Evolutionary conservation across 2,329 filamentous ascomycete species (phyloP).

Genomic region (Cladosporium sphaerospermum): DNA sequence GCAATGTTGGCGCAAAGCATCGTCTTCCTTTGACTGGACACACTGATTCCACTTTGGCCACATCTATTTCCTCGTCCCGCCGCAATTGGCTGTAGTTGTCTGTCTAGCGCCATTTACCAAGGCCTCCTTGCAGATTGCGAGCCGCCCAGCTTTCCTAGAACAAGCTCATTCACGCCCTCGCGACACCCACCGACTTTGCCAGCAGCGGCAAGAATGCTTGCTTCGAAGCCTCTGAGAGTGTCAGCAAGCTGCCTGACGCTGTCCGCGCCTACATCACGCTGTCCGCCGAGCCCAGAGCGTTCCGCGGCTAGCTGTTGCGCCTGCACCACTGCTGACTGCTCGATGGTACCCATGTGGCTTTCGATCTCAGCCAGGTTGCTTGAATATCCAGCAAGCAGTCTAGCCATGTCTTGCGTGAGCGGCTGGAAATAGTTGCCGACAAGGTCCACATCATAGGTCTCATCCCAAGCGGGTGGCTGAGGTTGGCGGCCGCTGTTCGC

Average conservation of each 20-base stretch:
- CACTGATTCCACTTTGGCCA: too few species aligned
- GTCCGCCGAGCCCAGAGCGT: conserved; percentile 19
- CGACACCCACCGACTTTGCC: conserved; percentile 42
- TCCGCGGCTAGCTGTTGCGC: conserved; percentile 35
- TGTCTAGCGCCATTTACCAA: not conserved
- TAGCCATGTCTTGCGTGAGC: conserved; percentile 35
- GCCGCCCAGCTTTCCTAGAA: conserved; percentile 7
- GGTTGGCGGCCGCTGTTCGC: conserved; percentile 16
- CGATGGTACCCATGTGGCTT: conserved; percentile 43
- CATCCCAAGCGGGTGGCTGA: conserved; percentile 12
- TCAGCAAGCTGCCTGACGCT: conserved; percentile 41
- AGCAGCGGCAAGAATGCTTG: conserved; percentile 44
- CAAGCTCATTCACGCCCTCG: conserved; percentile 42
- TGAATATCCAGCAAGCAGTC: conserved; percentile 36
- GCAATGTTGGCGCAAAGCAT: too few species aligned
- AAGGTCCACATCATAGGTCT: conserved; percentile 39
- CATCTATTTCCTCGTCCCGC: too few species aligned
- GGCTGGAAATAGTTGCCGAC: conserved; percentile 41
- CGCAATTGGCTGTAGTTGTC: not conserved
- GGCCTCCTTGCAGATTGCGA: not conserved
- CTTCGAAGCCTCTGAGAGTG: conserved; percentile 43
- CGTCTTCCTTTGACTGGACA: too few species aligned
- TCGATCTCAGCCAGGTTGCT: conserved; percentile 43
- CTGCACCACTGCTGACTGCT: conserved; percentile 38
- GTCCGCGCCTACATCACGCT: conserved; percentile 24